Evolutionary conservation across 495 filamentous ascomycete genomes (phyloP).

Genomic region (Bacidia rubella): DNA sequence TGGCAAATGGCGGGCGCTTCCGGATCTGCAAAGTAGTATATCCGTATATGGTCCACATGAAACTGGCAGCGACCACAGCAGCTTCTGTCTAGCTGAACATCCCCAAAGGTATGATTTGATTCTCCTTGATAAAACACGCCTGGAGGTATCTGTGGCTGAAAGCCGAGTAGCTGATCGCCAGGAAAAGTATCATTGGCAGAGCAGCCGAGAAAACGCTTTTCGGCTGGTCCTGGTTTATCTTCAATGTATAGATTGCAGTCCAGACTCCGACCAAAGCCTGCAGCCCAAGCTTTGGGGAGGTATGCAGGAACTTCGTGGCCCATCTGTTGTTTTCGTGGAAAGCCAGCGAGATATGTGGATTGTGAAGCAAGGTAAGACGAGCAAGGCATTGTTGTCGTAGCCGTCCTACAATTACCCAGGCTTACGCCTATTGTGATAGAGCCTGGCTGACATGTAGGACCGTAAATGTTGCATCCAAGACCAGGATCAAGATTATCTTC

Average conservation of each 20-base stretch:
- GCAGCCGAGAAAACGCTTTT: background rate
- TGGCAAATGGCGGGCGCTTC: background rate
- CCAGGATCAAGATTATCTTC: too few species aligned
- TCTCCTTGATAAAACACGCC: background rate
- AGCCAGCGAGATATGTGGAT: background rate
- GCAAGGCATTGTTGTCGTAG: constrained; percentile 5
- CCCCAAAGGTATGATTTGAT: background rate
- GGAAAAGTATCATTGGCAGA: too few species aligned
- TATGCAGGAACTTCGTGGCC: background rate
- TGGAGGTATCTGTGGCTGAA: background rate
- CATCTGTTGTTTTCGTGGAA: background rate
- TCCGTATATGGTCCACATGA: background rate
- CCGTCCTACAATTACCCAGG: background rate
- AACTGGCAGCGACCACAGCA: constrained; percentile 5
- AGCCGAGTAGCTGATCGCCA: background rate
- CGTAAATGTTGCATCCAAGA: constrained; percentile 8
- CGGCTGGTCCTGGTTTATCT: background rate
- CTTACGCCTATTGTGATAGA: constrained; percentile 4
- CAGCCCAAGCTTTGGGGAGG: background rate
- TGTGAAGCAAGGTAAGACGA: constrained; percentile 7
- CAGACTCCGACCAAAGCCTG: constrained; percentile 3
- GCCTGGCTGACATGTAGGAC: constrained; percentile 1
- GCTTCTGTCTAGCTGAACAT: background rate
- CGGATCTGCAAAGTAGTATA: constrained; percentile 6
- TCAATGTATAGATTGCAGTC: background rate